phyloP scores from a whole-genome alignment of 2,329 filamentous ascomycete species.

The Xylaria polymorpha region DNA sequence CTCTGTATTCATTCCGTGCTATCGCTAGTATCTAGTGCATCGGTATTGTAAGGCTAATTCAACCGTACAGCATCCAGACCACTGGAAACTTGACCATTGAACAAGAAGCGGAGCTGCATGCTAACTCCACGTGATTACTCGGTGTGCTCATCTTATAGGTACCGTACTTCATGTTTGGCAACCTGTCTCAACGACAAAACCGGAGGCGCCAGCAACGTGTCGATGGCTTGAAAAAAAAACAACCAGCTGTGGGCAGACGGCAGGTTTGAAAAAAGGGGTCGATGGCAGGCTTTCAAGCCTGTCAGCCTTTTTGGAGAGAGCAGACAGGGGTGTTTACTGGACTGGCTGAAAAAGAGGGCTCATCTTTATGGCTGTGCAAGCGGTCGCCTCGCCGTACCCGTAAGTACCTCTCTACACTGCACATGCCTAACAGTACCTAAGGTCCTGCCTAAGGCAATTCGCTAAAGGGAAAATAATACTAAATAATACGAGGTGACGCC shows the following conservation, averaged over 20 bases:
- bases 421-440: not conserved
- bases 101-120: not conserved
- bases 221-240: too few relatives aligned
- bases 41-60: not conserved
- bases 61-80: not conserved
- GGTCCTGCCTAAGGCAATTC: too few relatives aligned
- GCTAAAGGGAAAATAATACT: not conserved
- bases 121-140: too few relatives aligned
- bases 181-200: too few relatives aligned
- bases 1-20: too few relatives aligned
- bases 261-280: not conserved
- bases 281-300: not conserved
- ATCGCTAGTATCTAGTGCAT: too few relatives aligned
- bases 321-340: not conserved
- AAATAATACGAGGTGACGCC: slow-evolving; percentile 34
- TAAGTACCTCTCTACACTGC: not conserved
- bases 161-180: too few relatives aligned
- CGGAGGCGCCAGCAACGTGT: too few relatives aligned
- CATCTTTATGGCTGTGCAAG: slow-evolving; percentile 19
- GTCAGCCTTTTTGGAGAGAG: too few relatives aligned
- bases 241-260: not conserved
- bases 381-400: not conserved
- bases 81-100: not conserved
- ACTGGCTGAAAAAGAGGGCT: not conserved
- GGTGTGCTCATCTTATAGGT: too few relatives aligned